Conservation (phyloP, 2,329 filamentous ascomycete genomes). For the Mycosphaerella arachidis region DNA sequence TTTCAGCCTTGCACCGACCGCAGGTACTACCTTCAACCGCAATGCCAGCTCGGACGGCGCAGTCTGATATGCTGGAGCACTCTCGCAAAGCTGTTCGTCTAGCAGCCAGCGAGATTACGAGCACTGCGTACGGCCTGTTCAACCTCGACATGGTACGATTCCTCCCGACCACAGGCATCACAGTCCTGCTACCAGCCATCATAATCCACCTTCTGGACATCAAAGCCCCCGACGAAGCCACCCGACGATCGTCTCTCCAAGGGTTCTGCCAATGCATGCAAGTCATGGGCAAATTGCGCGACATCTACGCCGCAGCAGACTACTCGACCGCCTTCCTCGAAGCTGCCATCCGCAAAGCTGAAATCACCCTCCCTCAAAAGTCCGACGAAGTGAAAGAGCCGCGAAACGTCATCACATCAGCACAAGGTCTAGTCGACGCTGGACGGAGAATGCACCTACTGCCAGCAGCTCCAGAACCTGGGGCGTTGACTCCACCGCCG, state of each 20-base stretch:
- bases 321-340: conserved; percentile 95
- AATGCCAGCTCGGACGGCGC: conserved; percentile 38
- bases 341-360: conserved; percentile 80
- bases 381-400: conserved; percentile 29
- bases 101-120: conserved; percentile 79
- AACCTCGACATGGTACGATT: conserved; percentile 68
- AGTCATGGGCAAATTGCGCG: conserved; percentile 79
- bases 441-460: conserved; percentile 39
- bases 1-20: conserved; percentile 85
- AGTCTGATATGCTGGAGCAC: conserved; percentile 71
- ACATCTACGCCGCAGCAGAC: conserved; percentile 90
- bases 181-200: conserved; percentile 84
- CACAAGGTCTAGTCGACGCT: conserved; percentile 45
- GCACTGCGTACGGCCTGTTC: conserved; percentile 73
- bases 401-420: conserved; percentile 35
- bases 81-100: conserved; percentile 78
- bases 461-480: conserved; percentile 13
- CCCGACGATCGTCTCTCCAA: conserved; percentile 67
- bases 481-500: conserved; percentile 30
- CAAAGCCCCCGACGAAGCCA: conserved; percentile 71
- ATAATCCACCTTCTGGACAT: conserved; percentile 92
- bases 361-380: conserved; percentile 60
- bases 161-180: conserved; percentile 84
- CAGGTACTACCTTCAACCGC: conserved; percentile 74
- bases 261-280: conserved; percentile 91